Conservation (phyloP, 257 asterid species). For the Euphrasia confusa region DNA sequence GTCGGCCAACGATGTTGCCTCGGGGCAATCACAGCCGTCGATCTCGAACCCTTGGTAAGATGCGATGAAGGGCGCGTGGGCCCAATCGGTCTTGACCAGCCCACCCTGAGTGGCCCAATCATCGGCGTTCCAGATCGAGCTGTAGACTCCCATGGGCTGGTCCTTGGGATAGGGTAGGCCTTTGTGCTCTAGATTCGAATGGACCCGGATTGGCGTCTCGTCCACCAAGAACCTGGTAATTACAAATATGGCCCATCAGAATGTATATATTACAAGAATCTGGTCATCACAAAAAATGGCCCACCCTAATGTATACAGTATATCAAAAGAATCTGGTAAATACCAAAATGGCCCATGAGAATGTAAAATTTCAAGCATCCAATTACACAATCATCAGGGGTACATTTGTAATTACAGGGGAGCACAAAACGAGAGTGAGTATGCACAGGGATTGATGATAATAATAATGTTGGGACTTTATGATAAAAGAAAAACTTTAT, state of each 20-base stretch:
- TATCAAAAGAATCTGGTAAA: constrained; percentile 54
- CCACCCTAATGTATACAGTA: background rate
- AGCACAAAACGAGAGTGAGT: no score
- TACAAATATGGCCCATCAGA: background rate
- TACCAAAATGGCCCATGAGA: background rate
- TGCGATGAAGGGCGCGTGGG: constrained; percentile 73
- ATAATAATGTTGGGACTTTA: no score
- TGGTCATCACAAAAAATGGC: no score
- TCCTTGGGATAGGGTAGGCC: constrained; percentile 82
- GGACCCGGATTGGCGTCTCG: constrained; percentile 77
- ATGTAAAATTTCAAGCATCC: background rate
- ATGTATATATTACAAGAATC: background rate
- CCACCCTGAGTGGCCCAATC: constrained; percentile 99
- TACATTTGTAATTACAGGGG: background rate
- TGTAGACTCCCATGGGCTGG: constrained; percentile 82
- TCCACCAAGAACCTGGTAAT: constrained; percentile 69
- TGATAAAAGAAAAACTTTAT: background rate
- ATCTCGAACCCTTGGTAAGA: constrained; percentile 63
- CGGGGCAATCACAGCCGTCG: constrained; percentile 55
- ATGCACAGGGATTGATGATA: no score
- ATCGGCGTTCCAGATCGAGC: constrained; percentile 91
- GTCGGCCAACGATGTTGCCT: constrained; percentile 28
- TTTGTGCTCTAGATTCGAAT: constrained; percentile 62
- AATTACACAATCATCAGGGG: background rate
- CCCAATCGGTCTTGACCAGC: constrained; percentile 78